Evolutionary conservation across 2,329 filamentous ascomycete genomes (phyloP).

Genomic region (Colletotrichum costaricense): DNA sequence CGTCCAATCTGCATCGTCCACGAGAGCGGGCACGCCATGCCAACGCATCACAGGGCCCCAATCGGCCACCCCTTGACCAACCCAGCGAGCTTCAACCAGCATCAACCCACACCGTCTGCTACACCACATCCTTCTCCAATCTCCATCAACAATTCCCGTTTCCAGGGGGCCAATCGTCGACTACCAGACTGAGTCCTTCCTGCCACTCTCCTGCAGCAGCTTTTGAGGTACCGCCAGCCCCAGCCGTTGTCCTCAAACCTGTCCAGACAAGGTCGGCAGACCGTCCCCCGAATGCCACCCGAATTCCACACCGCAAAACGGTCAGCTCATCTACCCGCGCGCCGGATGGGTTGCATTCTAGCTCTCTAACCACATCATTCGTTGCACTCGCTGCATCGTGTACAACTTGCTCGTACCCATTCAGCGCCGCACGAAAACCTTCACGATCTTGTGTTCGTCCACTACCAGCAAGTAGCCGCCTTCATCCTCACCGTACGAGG

Average conservation of each 20-base stretch:
- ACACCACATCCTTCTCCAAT: conserved; percentile 11
- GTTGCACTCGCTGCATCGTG: not conserved
- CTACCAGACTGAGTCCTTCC: conserved; percentile 17
- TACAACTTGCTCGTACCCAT: not conserved
- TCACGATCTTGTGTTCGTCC: not conserved
- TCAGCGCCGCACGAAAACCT: not conserved
- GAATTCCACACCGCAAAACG: conserved; percentile 3
- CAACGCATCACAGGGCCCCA: conserved; percentile 37
- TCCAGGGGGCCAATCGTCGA: conserved; percentile 21
- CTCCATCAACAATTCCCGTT: conserved; percentile 5
- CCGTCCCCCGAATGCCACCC: not conserved
- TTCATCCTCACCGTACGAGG: not conserved
- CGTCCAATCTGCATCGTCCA: conserved; percentile 39
- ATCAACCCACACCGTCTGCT: conserved; percentile 24
- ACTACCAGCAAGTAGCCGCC: not conserved
- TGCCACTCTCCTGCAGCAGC: conserved; percentile 14
- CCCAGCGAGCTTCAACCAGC: conserved; percentile 22
- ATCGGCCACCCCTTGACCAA: conserved; percentile 23
- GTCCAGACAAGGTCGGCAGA: not conserved
- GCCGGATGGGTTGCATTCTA: not conserved
- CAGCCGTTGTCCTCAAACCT: not conserved
- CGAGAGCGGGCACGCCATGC: conserved; percentile 36
- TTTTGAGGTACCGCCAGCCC: not conserved
- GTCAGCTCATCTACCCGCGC: not conserved
- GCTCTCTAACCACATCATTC: not conserved